Evolutionary conservation across 75 land plant genomes (phyloP).

Genomic region (Cupressus sempervirens): DNA sequence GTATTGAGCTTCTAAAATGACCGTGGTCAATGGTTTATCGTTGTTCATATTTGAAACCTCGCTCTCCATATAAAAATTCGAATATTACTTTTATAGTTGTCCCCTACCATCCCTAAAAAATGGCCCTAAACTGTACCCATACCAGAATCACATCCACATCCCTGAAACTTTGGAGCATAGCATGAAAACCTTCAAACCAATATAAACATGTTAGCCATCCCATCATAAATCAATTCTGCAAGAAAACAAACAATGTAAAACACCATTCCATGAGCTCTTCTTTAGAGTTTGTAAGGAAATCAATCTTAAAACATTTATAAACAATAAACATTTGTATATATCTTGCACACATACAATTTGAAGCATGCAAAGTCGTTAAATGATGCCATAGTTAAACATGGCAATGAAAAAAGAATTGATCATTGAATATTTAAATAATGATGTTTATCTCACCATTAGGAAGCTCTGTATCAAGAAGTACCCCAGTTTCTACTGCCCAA

Average conservation of each 20-base stretch:
- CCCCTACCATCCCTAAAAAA: too few species aligned
- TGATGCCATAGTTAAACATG: not conserved
- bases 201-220: not conserved
- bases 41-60: too few species aligned
- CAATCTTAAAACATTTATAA: not conserved
- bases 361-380: not conserved
- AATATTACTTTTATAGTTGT: too few species aligned
- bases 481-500: slow-evolving; percentile 98
- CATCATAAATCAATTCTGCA: not conserved
- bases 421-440: not conserved
- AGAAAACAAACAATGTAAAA: not conserved
- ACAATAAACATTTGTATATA: not conserved
- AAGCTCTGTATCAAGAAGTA: slow-evolving; percentile 86
- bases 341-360: not conserved
- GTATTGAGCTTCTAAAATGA: too few species aligned
- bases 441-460: slow-evolving; percentile 63
- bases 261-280: not conserved
- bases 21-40: too few species aligned
- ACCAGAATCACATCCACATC: too few species aligned
- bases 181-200: not conserved
- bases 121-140: too few species aligned
- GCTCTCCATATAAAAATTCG: too few species aligned
- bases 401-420: not conserved
- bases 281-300: not conserved
- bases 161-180: too few species aligned